These are phyloP conservation scores for Cytospora piceicola DNA, from an alignment of 2,329 filamentous ascomycete genomes.

Conservation along the genomic window DNA sequence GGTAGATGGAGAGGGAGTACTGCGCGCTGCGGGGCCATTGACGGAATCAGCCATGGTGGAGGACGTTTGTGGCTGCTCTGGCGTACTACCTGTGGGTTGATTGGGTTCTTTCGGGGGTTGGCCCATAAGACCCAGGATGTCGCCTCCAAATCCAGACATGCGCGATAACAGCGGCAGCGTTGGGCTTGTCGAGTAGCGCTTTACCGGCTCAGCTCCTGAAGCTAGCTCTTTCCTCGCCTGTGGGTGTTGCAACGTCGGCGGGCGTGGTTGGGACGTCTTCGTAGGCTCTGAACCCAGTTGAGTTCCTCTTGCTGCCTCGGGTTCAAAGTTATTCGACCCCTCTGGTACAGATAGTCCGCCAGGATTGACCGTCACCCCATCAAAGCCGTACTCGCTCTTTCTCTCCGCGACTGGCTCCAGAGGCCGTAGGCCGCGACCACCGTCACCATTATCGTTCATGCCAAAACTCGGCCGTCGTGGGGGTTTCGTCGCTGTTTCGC, in stretches of 20 bases:
- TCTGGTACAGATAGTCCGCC: conserved; percentile 30
- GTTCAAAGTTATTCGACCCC: conserved; percentile 21
- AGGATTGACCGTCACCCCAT: conserved; percentile 41
- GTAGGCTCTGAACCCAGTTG: conserved; percentile 8
- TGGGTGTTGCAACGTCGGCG: conserved; percentile 21
- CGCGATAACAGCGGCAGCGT: conserved; percentile 61
- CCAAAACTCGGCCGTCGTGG: conserved; percentile 36
- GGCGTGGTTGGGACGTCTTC: conserved; percentile 9
- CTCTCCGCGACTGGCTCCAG: conserved; percentile 60
- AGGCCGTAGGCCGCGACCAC: conserved; percentile 43
- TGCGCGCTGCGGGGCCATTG: background rate
- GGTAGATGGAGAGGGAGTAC: background rate
- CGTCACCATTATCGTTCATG: conserved; percentile 43
- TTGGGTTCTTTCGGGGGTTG: conserved; percentile 33
- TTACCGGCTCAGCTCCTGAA: conserved; percentile 30
- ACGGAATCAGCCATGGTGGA: background rate
- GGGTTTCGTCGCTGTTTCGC: conserved; percentile 27
- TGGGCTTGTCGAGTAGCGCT: conserved; percentile 55
- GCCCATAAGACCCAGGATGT: conserved; percentile 48
- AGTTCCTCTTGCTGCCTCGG: background rate
- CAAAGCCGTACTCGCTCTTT: conserved; percentile 62
- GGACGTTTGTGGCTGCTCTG: background rate
- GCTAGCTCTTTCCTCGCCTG: conserved; percentile 24
- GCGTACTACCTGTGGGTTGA: background rate
- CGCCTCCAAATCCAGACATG: conserved; percentile 63